phyloP scores from a whole-genome alignment of 1,139 yeast species.

The Saccharomyces hybrid region DNA sequence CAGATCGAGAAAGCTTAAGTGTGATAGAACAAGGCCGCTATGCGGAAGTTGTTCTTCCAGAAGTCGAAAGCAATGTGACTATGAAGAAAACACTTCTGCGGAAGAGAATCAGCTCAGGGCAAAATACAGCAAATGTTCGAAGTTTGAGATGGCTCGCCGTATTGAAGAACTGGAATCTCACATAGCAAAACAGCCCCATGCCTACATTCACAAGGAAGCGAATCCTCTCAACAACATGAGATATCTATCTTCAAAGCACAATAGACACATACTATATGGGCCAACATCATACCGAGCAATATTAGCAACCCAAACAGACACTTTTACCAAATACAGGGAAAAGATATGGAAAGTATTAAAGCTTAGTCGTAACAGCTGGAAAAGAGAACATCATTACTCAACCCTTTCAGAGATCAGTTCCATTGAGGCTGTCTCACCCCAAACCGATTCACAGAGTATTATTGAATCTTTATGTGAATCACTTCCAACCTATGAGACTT shows the following conservation, averaged over 20 bases:
- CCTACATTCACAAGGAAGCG: neutral
- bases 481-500: neutral
- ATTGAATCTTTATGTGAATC: neutral
- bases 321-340: slow-evolving; percentile 1
- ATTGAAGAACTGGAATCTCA: slow-evolving; percentile 3
- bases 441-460: neutral
- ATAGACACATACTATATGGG: slow-evolving; percentile 4
- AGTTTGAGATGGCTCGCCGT: neutral
- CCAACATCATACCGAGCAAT: slow-evolving; percentile 4
- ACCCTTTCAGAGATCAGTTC: slow-evolving; percentile 1
- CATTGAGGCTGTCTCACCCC: neutral
- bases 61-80: neutral
- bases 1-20: slow-evolving; percentile 3
- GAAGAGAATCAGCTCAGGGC: neutral
- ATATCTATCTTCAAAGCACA: slow-evolving; percentile 3
- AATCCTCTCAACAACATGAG: slow-evolving; percentile 2
- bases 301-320: neutral
- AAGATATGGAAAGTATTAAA: slow-evolving; percentile 4
- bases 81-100: neutral
- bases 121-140: neutral
- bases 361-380: slow-evolving; percentile 3
- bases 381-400: slow-evolving; percentile 3
- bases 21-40: slow-evolving; percentile 4
- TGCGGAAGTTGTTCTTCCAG: neutral
- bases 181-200: neutral